phyloP scores from a whole-genome alignment of 2,329 filamentous ascomycete genomes.

The Sporothrix variecibatus region DNA sequence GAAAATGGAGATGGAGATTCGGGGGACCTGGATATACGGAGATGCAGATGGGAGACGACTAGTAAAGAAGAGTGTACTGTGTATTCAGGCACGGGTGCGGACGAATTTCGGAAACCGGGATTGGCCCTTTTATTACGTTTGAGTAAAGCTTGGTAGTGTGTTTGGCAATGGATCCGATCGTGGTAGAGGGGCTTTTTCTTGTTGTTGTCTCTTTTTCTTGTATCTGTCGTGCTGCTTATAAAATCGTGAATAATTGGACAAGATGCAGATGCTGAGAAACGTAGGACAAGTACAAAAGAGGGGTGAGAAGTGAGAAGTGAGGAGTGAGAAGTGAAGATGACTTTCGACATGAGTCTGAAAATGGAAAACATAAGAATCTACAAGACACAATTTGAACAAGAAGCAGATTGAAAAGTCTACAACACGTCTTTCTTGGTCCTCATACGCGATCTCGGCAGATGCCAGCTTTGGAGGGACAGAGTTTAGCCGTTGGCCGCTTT shows the following conservation, averaged over 20 bases:
- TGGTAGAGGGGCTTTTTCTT: not conserved
- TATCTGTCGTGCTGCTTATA: not conserved
- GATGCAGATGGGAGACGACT: not conserved
- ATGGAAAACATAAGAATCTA: not conserved
- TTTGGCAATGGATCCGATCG: conserved; percentile 4
- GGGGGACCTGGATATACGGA: conserved; percentile 8
- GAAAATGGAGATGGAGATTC: not conserved
- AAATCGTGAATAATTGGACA: not conserved
- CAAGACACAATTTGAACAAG: not conserved
- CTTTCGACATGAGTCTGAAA: not conserved
- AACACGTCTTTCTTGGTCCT: not conserved
- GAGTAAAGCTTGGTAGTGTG: not conserved
- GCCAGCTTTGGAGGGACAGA: not conserved
- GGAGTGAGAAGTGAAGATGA: not conserved
- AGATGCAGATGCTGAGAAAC: not conserved
- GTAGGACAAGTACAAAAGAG: too few relatives aligned
- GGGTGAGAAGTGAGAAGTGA: too few relatives aligned
- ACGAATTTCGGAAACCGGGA: conserved; percentile 12
- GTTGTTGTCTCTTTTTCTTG: not conserved
- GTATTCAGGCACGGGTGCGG: not conserved
- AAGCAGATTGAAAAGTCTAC: not conserved
- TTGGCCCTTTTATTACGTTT: not conserved
- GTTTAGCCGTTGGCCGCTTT: not conserved
- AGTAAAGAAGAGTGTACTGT: not conserved
- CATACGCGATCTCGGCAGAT: conserved; percentile 12